A percentile compares a stretch with the other conserved stretches of the same genome.
These are phyloP conservation scores for Euphorbia corollata DNA, from an alignment of 441 rosid genomes.

Conservation along the genomic window DNA sequence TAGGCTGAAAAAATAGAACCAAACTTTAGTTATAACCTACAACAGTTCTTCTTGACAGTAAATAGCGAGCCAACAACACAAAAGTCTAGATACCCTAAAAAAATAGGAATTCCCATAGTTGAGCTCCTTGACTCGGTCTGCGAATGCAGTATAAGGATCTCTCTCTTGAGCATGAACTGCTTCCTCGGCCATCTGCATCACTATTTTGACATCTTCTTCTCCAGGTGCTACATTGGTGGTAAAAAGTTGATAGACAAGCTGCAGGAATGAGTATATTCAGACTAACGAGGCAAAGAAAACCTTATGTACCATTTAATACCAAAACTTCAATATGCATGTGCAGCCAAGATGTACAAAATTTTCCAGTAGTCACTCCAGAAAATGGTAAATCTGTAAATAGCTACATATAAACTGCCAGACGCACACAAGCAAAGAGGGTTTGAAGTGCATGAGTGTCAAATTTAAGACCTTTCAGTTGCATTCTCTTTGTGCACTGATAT, in stretches of 20 bases:
- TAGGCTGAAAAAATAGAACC: constrained; percentile 51
- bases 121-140: constrained; percentile 84
- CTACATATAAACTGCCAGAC: no score
- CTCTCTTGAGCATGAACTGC: constrained; percentile 90
- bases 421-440: no score
- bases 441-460: neutral
- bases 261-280: constrained; percentile 26
- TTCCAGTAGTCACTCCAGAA: neutral
- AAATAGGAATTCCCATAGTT: constrained; percentile 86
- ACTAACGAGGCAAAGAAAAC: constrained; percentile 8
- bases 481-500: neutral
- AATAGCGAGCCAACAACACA: constrained; percentile 11
- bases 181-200: constrained; percentile 97
- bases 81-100: constrained; percentile 57
- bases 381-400: no score
- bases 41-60: constrained; percentile 12
- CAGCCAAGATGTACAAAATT: neutral
- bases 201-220: constrained; percentile 90
- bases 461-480: neutral
- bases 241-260: constrained; percentile 86
- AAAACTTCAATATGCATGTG: no score
- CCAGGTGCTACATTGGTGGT: constrained; percentile 66
- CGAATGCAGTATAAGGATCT: constrained; percentile 87
- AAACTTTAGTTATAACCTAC: constrained; percentile 17
- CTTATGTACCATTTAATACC: constrained; percentile 1